These are phyloP conservation scores for Pachyrhizus erosus DNA, from an alignment of 306 rosid genomes.

Conservation along the genomic window DNA sequence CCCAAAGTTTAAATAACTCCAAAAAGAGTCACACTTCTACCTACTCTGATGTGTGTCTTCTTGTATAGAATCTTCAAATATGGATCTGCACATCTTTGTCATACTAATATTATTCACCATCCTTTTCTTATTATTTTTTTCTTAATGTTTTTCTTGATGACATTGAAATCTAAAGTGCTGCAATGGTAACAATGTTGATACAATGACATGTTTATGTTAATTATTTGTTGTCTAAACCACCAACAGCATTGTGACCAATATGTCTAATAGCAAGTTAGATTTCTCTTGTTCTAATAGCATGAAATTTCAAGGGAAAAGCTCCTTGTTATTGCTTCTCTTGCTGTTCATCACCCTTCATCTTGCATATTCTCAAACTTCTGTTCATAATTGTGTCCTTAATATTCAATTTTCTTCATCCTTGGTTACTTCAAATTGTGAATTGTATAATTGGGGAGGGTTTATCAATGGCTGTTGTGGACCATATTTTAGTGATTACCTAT, in stretches of 20 bases:
- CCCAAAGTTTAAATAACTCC: conserved; percentile 8
- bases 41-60: background rate
- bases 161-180: conserved; percentile 26
- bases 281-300: conserved; percentile 25
- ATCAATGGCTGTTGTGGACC: conserved; percentile 49
- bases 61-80: conserved; percentile 29
- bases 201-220: conserved; percentile 9
- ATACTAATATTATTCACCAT: background rate
- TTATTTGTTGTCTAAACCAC: conserved; percentile 5
- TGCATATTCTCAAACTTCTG: conserved; percentile 42
- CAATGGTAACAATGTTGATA: background rate
- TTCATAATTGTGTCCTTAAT: conserved; percentile 53
- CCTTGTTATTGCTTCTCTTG: conserved; percentile 25
- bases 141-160: background rate
- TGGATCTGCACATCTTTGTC: conserved; percentile 9
- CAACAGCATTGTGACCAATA: conserved; percentile 14
- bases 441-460: conserved; percentile 64
- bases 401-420: conserved; percentile 45
- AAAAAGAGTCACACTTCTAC: conserved; percentile 4
- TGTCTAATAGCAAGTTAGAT: conserved; percentile 27
- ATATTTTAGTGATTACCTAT: conserved; percentile 55
- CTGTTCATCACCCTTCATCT: conserved; percentile 34
- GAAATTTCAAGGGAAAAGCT: conserved; percentile 29
- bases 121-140: background rate
- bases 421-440: conserved; percentile 47